Conservation (phyloP, 2,329 filamentous ascomycete genomes). For the Penicillium paneum region DNA sequence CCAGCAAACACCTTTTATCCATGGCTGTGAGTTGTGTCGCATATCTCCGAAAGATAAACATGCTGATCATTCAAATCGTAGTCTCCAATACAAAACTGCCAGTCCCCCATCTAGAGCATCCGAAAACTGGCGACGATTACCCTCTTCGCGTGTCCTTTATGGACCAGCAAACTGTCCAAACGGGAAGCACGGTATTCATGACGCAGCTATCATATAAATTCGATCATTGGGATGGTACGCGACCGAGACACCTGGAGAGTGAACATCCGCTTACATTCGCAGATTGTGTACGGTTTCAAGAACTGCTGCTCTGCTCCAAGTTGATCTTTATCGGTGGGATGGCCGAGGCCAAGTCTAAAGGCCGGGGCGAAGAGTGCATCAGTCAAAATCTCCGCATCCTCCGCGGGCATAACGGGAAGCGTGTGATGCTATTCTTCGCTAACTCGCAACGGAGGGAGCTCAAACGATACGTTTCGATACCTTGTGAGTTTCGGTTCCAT, state of each 20-base stretch:
- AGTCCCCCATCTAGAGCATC: conserved; percentile 44
- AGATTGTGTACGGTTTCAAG: conserved; percentile 45
- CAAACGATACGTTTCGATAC: conserved; percentile 43
- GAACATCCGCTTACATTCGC: conserved; percentile 1
- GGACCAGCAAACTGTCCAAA: conserved; percentile 44
- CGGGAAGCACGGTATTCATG: conserved; percentile 37
- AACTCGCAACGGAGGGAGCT: conserved; percentile 42
- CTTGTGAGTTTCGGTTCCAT: conserved; percentile 24
- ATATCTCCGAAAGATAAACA: neutral
- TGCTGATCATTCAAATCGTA: conserved; percentile 11
- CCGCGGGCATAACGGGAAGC: conserved; percentile 34
- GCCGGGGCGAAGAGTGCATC: conserved; percentile 45
- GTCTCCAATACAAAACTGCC: conserved; percentile 39
- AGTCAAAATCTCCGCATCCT: conserved; percentile 44
- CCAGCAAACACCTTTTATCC: conserved; percentile 37
- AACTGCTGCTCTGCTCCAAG: conserved; percentile 38
- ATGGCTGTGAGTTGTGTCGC: conserved; percentile 35
- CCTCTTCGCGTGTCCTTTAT: conserved; percentile 43
- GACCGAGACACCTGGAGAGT: neutral
- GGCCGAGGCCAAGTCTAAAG: conserved; percentile 44
- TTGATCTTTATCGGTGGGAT: conserved; percentile 43
- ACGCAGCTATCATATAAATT: conserved; percentile 45
- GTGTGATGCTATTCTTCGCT: conserved; percentile 41
- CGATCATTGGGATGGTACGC: conserved; percentile 40
- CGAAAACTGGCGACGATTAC: conserved; percentile 33